A percentile compares a stretch with the other conserved stretches of the same genome.
phyloP scores from a whole-genome alignment of 2,329 filamentous ascomycete genomes.

The Botrytis aclada region DNA sequence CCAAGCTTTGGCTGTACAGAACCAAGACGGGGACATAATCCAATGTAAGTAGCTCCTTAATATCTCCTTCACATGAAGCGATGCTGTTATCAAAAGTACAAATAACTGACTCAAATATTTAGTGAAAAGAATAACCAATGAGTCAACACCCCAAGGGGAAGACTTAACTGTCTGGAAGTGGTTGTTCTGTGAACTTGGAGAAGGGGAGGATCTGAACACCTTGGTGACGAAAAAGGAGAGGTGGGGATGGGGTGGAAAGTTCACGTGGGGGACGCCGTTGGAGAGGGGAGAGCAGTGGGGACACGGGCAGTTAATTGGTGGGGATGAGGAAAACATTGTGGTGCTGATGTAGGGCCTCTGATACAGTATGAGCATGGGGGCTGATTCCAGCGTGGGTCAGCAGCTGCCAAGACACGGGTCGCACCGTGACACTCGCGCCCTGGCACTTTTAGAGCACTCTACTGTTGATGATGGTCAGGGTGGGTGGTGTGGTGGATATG shows the following conservation, averaged over 20 bases:
- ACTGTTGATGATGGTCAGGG: not conserved
- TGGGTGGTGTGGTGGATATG: not conserved
- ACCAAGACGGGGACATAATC: not conserved
- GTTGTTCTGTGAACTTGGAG: not conserved
- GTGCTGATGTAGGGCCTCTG: not conserved
- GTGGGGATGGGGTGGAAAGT: constrained; percentile 3
- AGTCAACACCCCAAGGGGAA: not conserved
- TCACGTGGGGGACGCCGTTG: not conserved
- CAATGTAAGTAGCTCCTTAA: not conserved
- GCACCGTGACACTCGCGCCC: not conserved
- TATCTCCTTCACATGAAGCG: not conserved
- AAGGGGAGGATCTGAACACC: not conserved
- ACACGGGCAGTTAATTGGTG: not conserved
- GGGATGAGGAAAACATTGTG: not conserved
- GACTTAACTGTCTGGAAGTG: not conserved
- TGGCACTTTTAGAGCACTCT: constrained; percentile 1
- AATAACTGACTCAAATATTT: not conserved
- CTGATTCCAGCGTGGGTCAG: not conserved
- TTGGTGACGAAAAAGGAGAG: not conserved
- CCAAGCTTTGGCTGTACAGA: not conserved
- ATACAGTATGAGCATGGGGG: not conserved
- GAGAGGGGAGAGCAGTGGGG: not conserved
- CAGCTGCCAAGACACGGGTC: not conserved
- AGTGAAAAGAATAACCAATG: not conserved
- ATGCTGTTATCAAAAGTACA: not conserved